A percentile compares a stretch with the other conserved stretches of the same genome.
Conservation (phyloP, 192 early-diverging fungal genomes). For the Coemansia sp. region DNA sequence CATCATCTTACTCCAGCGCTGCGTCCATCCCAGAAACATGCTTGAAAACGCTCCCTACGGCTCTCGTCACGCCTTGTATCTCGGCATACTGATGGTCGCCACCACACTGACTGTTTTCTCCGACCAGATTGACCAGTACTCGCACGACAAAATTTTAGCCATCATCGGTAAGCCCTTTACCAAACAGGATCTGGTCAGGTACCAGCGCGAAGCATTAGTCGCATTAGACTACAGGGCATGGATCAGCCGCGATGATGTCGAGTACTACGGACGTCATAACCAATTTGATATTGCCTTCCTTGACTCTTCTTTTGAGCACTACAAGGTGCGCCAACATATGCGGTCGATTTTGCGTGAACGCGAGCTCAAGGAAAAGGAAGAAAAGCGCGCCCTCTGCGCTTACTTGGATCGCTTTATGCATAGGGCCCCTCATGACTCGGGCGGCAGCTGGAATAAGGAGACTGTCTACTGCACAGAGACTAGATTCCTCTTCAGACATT, state of each 20-base stretch:
- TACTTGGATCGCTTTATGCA: constrained; percentile 29
- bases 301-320: constrained; percentile 13
- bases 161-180: background rate
- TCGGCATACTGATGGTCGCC: constrained; percentile 41
- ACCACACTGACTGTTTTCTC: constrained; percentile 3
- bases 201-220: constrained; percentile 20
- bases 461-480: constrained; percentile 34
- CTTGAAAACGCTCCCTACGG: constrained; percentile 29
- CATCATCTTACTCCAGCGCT: constrained; percentile 28
- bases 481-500: constrained; percentile 38
- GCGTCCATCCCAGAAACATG: background rate
- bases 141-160: constrained; percentile 7
- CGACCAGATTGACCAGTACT: constrained; percentile 17
- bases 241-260: constrained; percentile 20
- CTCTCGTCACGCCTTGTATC: constrained; percentile 39
- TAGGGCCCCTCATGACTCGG: constrained; percentile 31
- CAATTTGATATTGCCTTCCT: constrained; percentile 25
- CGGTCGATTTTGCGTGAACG: background rate
- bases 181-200: constrained; percentile 14
- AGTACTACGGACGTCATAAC: constrained; percentile 19
- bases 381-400: constrained; percentile 1
- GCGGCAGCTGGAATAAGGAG: constrained; percentile 32
- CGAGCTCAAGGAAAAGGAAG: background rate
- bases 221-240: constrained; percentile 16
- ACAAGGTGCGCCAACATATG: no score